Evolutionary conservation across 2,329 filamentous ascomycete species (phyloP), one percentile per base, ranked within the genome.

Genomic region (Nemania sp.): DNA sequence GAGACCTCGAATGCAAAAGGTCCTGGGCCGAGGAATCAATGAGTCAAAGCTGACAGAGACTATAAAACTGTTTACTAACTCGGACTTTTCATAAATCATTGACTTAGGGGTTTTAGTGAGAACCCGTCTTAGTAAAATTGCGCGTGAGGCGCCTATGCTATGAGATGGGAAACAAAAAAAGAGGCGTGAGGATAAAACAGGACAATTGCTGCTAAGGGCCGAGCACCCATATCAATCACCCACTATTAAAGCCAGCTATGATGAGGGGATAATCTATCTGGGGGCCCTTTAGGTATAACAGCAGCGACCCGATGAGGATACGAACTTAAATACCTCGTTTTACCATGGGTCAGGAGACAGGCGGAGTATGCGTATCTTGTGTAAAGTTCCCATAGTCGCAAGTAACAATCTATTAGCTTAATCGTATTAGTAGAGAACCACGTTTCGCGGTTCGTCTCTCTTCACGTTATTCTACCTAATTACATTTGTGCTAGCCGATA

Each of bases 131-230:
- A 38, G 15, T 56, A 15, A 15, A 18, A 15, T 51, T 18, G 7
- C 54, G 18, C 41, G 24, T 11, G 20, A 43, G 38, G 8, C 18
- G 35, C 29, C 22, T 43, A 20, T 8, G 11, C 11, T 15, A 27
- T 8, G 55, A 20, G 49, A 26, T 2, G 20, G 43, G 13, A 15
- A 13, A 10, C 29, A 20, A 62, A 51, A 51, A 52, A 35, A 8
- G 22, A 62, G 41, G 56, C 32, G 32, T 6, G 35, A 3, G 58
- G 24, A 53, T 53, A 35, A 62, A 53, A 63, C 45, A 52, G 32
- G 11, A 38, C 32, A 11, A 38, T 47, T 24, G 58, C 32, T 27
- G 20, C 41, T 3, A 13, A 56, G 26, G 45, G 27, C 27, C 57
- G 22, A 29, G n/a, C n/a, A n/a, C n/a, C 6, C 49, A n/a, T 26